Evolutionary conservation across 1,139 yeast species (phyloP).

Genomic region (Groenewaldozyma auringiensis): DNA sequence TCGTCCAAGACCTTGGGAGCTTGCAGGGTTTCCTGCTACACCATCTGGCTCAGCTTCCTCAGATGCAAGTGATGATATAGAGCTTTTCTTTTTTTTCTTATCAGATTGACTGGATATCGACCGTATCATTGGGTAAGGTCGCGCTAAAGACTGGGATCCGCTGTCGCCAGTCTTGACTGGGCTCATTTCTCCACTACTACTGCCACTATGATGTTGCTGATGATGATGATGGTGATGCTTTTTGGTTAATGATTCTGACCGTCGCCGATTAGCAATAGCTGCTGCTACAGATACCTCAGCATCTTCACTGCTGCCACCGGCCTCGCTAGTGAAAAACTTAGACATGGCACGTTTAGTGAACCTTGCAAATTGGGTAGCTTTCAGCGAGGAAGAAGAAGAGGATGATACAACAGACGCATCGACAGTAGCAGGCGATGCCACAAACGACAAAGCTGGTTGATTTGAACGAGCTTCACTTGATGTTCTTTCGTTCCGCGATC

Average conservation of each 20-base stretch:
- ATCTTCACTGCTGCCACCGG: too few species aligned
- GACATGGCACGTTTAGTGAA: constrained; percentile 8
- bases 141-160: neutral
- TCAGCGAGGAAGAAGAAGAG: neutral
- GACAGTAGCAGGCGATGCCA: too few species aligned
- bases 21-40: neutral
- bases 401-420: too few species aligned
- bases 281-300: neutral
- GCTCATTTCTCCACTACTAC: too few species aligned
- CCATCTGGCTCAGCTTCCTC: constrained; percentile 8
- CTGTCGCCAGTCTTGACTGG: neutral
- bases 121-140: constrained; percentile 13
- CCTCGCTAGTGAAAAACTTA: constrained; percentile 10
- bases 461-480: too few species aligned
- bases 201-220: too few species aligned
- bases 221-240: neutral
- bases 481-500: neutral
- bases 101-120: constrained; percentile 14
- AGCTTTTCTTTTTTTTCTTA: constrained; percentile 9
- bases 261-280: neutral
- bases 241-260: constrained; percentile 1
- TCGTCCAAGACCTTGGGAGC: too few species aligned
- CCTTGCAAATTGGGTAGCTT: neutral
- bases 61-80: constrained; percentile 16
- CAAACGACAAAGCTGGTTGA: too few species aligned